Conservation (phyloP, 2,329 filamentous ascomycete species). For the Cytospora piceae region DNA sequence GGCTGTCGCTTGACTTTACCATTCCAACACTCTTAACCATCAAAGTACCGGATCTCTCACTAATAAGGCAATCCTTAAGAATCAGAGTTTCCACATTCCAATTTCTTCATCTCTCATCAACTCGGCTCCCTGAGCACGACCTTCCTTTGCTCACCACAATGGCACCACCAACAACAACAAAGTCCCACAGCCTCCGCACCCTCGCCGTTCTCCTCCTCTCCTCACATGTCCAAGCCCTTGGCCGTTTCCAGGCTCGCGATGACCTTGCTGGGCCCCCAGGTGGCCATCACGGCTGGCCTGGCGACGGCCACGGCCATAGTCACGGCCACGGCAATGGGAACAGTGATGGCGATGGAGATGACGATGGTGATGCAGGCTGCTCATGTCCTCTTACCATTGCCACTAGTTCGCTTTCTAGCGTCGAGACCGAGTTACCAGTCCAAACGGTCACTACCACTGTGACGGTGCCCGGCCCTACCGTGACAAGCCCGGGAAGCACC, state of each 20-base stretch:
- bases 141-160: neutral
- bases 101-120: neutral
- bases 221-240: conserved; percentile 11
- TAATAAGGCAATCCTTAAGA: neutral
- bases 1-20: neutral
- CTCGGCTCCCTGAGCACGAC: neutral
- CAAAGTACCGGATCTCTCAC: neutral
- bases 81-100: neutral
- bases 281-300: neutral
- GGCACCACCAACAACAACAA: conserved; percentile 5
- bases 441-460: conserved; percentile 6
- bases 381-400: neutral
- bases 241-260: conserved; percentile 3
- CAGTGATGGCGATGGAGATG: no score
- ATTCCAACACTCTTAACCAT: neutral
- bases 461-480: neutral
- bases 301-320: no score
- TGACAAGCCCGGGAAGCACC: conserved; percentile 9
- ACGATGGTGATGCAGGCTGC: neutral
- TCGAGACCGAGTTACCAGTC: neutral
- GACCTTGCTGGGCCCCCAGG: neutral
- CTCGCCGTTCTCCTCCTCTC: conserved; percentile 5
- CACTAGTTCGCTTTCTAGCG: neutral
- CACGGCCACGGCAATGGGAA: no score
- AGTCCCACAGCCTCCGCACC: neutral